Percentiles rank a stretch among this genome's conserved stretches.
Conservation (phyloP, 805 yeast genomes). For the Nematodospora valgi region DNA sequence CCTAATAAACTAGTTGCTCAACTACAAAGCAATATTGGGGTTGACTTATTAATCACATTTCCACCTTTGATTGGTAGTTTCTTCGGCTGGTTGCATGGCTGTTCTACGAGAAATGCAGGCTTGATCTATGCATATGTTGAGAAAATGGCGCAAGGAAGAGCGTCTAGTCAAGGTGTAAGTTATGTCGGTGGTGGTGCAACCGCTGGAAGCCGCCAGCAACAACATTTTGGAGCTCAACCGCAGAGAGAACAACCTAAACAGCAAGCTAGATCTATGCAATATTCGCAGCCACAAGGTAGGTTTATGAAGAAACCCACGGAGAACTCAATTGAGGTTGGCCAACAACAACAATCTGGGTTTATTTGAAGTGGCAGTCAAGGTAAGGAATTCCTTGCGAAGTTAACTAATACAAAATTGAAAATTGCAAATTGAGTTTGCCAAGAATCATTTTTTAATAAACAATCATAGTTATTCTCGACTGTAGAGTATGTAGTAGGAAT, state of each 20-base stretch:
- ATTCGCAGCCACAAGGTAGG: too few species aligned
- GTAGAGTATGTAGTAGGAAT: too few species aligned
- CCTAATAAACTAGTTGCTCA: constrained; percentile 61
- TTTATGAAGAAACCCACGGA: constrained; percentile 2
- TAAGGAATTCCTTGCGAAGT: too few species aligned
- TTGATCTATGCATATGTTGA: constrained; percentile 48
- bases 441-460: too few species aligned
- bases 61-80: constrained; percentile 80
- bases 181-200: constrained; percentile 17
- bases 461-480: too few species aligned
- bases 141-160: constrained; percentile 17
- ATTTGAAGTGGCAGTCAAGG: constrained; percentile 7
- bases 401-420: too few species aligned
- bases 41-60: constrained; percentile 72
- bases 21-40: constrained; percentile 69
- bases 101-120: constrained; percentile 89
- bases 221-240: constrained; percentile 5
- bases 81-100: constrained; percentile 76
- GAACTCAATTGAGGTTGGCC: constrained; percentile 10
- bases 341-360: constrained; percentile 20
- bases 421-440: too few species aligned
- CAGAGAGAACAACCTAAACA: constrained; percentile 2
- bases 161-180: constrained; percentile 11
- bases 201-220: constrained; percentile 1
- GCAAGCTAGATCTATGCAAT: neutral